Evolutionary conservation across 1,139 yeast genomes (phyloP).

Genomic region (Scheffersomyces quercinus): DNA sequence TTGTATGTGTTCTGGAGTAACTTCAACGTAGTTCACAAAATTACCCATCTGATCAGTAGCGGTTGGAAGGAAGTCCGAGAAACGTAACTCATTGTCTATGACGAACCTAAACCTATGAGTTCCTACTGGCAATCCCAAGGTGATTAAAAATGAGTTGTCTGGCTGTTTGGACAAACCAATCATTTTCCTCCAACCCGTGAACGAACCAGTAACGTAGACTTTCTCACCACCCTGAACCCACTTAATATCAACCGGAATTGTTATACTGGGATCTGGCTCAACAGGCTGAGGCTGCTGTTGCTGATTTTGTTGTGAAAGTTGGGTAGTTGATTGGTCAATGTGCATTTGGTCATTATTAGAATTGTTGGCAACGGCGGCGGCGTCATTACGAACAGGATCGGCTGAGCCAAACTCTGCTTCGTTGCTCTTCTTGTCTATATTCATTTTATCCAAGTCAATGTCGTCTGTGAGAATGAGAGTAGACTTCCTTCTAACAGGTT

Average conservation of each 20-base stretch:
- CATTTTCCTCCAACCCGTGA: slow-evolving; percentile 55
- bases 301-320: slow-evolving; percentile 4
- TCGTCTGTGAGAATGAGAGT: slow-evolving; percentile 46
- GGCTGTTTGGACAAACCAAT: slow-evolving; percentile 52
- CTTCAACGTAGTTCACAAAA: slow-evolving; percentile 50
- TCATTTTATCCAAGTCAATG: slow-evolving; percentile 38
- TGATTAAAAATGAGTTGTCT: slow-evolving; percentile 39
- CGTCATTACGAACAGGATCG: slow-evolving; percentile 2
- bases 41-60: slow-evolving; percentile 56
- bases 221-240: slow-evolving; percentile 96
- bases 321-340: slow-evolving; percentile 2
- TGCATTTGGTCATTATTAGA: slow-evolving; percentile 9
- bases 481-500: slow-evolving; percentile 40
- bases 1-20: slow-evolving; percentile 43
- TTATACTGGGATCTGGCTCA: slow-evolving; percentile 25
- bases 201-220: slow-evolving; percentile 59
- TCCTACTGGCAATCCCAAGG: slow-evolving; percentile 49
- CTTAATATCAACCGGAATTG: slow-evolving; percentile 76
- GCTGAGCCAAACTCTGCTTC: slow-evolving; percentile 3
- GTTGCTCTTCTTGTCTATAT: slow-evolving; percentile 21
- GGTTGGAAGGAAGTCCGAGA: slow-evolving; percentile 48
- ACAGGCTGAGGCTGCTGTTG: slow-evolving; percentile 14
- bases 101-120: slow-evolving; percentile 51
- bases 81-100: slow-evolving; percentile 48
- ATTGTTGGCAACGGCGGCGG: slow-evolving; percentile 9